Evolutionary conservation across 2,329 filamentous ascomycete genomes (phyloP), one percentile per base, ranked within the genome.

Genomic region (Beauveria bassiana): DNA sequence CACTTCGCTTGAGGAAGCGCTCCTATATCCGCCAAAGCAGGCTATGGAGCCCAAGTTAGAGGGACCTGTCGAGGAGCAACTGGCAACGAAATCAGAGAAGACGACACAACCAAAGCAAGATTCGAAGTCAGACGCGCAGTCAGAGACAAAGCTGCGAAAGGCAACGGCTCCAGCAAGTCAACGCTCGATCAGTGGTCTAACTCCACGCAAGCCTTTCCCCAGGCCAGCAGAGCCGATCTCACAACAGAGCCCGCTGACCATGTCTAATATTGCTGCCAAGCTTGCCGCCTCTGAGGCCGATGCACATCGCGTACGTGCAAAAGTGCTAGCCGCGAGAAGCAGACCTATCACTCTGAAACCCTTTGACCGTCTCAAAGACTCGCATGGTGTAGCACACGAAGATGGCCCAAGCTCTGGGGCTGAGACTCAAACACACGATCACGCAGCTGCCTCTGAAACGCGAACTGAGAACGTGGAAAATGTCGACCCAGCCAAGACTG

Each of bases 211-310:
- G 6, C 57, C 57, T 18, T 59, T 63, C 22, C 57, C 57, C 2
- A 42, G n/a, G 45, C 61, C 62, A 62, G 61, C 72, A 2, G 75
- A 76, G 26, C 75, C 75, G 4, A 69, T 71, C 1, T 73, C 76
- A 5, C 79, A 81, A 54, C 83, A 85, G 64, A 84, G 79, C 31
- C 84, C 84, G 0, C 71, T 86, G 3, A 85, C 81, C 22, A 85
- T 86, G 79, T 81, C 83, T 9, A 79, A 76, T 40, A 87, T 87
- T 64, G 81, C 83, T 0, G 83, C 84, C 31, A 87, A 87, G 70
- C 76, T 87, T 0, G 85, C 84, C 1, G 85, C 85, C 2, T 83
- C 84, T 0, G 85, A 87, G 65, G 85, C 85, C 4, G 84, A 87
- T 65, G 85, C 85, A 1, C 84, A 84, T 1, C 78, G 85, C 26